Conservation (phyloP, 306 rosid genomes). For the Hippophae tibetana region DNA sequence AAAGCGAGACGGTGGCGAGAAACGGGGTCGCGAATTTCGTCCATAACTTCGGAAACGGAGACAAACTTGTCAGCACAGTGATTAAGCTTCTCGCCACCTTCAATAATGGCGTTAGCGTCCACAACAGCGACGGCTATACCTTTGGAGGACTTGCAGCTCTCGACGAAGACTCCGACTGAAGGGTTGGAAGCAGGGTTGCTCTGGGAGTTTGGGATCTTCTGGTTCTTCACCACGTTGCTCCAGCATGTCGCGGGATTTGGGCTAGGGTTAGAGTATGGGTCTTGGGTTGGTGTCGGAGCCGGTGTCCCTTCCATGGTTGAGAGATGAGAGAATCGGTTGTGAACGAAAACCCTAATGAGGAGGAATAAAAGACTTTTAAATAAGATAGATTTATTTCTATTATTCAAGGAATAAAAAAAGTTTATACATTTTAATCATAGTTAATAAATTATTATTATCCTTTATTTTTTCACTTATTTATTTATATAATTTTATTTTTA, state of each 20-base stretch:
- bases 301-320: slow-evolving; percentile 36
- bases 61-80: slow-evolving; percentile 63
- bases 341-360: slow-evolving; percentile 22
- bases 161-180: slow-evolving; percentile 28
- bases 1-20: slow-evolving; percentile 84
- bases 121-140: slow-evolving; percentile 65
- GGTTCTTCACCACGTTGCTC: slow-evolving; percentile 59
- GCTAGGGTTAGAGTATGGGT: slow-evolving; percentile 1
- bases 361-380: background rate
- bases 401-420: too few relatives aligned
- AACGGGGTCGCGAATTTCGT: slow-evolving; percentile 80
- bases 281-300: slow-evolving; percentile 8
- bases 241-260: slow-evolving; percentile 25
- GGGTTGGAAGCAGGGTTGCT: slow-evolving; percentile 18
- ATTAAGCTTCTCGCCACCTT: slow-evolving; percentile 56
- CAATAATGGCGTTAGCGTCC: slow-evolving; percentile 76
- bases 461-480: too few relatives aligned
- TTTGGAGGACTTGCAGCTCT: slow-evolving; percentile 44
- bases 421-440: too few relatives aligned
- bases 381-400: too few relatives aligned
- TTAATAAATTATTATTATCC: too few relatives aligned
- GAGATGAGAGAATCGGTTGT: background rate
- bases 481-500: too few relatives aligned
- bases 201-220: slow-evolving; percentile 30
- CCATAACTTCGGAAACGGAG: slow-evolving; percentile 60